Evolutionary conservation across 2,329 filamentous ascomycete genomes (phyloP).

Genomic region (Aplosporella prunicola): DNA sequence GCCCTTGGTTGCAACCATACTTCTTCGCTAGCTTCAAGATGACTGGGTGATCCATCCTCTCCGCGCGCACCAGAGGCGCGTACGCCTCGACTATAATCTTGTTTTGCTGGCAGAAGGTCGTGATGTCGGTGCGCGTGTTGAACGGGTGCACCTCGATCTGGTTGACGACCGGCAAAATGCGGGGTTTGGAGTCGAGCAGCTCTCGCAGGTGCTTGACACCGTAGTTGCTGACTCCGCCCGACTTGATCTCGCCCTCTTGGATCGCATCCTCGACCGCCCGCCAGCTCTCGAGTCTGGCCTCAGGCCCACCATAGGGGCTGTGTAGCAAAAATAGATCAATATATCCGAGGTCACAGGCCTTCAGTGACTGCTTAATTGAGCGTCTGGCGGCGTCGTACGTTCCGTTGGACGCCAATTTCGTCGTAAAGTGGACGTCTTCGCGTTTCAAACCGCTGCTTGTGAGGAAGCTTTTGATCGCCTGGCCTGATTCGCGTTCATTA

Average conservation of each 20-base stretch:
- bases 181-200: constrained; percentile 53
- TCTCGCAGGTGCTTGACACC: constrained; percentile 67
- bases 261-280: constrained; percentile 68
- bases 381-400: constrained; percentile 58
- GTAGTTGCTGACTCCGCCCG: constrained; percentile 70
- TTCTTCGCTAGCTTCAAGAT: constrained; percentile 55
- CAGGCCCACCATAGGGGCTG: constrained; percentile 64
- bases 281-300: constrained; percentile 63
- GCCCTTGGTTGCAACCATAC: constrained; percentile 61
- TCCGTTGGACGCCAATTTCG: constrained; percentile 61
- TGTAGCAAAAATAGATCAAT: constrained; percentile 74
- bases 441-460: constrained; percentile 44
- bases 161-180: constrained; percentile 59
- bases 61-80: constrained; percentile 62
- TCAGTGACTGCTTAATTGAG: constrained; percentile 57
- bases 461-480: constrained; percentile 53
- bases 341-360: constrained; percentile 59
- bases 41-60: constrained; percentile 58
- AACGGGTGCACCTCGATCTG: constrained; percentile 70
- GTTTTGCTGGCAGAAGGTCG: constrained; percentile 55
- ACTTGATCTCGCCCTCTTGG: constrained; percentile 57
- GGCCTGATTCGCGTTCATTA: constrained; percentile 63
- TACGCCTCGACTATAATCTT: constrained; percentile 69
- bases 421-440: constrained; percentile 69
- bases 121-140: constrained; percentile 62